Conservation (phyloP, 768 basidiomycete species). For the Lenzites betulinus region DNA sequence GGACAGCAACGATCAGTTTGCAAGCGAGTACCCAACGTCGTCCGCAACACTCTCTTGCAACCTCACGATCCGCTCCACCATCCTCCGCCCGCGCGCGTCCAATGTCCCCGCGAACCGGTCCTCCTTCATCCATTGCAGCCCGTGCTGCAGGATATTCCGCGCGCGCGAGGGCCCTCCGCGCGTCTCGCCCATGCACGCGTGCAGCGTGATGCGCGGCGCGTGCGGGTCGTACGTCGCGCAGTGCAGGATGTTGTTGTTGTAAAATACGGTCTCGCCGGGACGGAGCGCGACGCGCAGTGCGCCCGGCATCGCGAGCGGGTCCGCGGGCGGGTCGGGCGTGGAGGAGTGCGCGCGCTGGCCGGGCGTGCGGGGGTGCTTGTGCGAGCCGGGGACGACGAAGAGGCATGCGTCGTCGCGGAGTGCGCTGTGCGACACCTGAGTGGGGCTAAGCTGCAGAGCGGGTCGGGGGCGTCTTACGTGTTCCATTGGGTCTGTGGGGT, state of each 20-base stretch:
- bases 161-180: conserved; percentile 65
- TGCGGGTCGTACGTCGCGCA: conserved; percentile 62
- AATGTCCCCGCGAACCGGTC: conserved; percentile 48
- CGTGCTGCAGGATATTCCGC: conserved; percentile 76
- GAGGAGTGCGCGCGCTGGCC: conserved; percentile 60
- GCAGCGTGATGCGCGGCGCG: conserved; percentile 61
- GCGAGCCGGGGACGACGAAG: conserved; percentile 70
- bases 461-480: conserved; percentile 48
- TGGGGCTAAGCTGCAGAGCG: background rate
- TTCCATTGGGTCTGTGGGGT: conserved; percentile 73
- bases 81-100: conserved; percentile 46
- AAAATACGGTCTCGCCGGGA: conserved; percentile 76
- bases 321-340: conserved; percentile 48
- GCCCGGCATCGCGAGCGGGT: conserved; percentile 75
- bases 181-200: conserved; percentile 65
- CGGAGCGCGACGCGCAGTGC: conserved; percentile 54
- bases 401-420: conserved; percentile 70
- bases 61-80: conserved; percentile 59
- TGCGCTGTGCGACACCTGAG: conserved; percentile 43
- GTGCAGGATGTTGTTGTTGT: conserved; percentile 79
- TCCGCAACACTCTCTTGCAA: conserved; percentile 48
- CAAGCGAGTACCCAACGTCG: conserved; percentile 58
- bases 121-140: conserved; percentile 68
- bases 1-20: conserved; percentile 22
- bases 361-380: conserved; percentile 55